Evolutionary conservation across 495 filamentous ascomycete genomes (phyloP).

Genomic region (Talaromyces stipitatus): DNA sequence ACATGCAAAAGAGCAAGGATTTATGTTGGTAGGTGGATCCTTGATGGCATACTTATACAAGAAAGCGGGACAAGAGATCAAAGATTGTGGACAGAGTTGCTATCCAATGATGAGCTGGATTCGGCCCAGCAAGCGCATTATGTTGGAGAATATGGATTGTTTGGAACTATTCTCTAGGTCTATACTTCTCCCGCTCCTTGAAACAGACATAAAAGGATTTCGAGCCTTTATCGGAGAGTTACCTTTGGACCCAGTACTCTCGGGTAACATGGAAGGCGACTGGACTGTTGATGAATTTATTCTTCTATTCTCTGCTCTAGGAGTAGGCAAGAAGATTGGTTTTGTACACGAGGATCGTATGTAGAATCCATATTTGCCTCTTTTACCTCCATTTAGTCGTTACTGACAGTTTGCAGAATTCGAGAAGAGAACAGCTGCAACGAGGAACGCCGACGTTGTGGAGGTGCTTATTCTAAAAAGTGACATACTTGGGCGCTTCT

Average conservation of each 20-base stretch:
- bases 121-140: slow-evolving; percentile 24
- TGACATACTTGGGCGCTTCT: slow-evolving; percentile 34
- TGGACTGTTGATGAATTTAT: slow-evolving; percentile 43
- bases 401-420: slow-evolving; percentile 10
- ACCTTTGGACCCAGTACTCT: slow-evolving; percentile 29
- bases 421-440: slow-evolving; percentile 18
- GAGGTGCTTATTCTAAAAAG: slow-evolving; percentile 29
- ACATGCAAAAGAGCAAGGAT: slow-evolving; percentile 40
- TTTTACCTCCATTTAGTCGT: slow-evolving; percentile 13
- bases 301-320: slow-evolving; percentile 60
- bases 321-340: slow-evolving; percentile 71
- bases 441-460: slow-evolving; percentile 4
- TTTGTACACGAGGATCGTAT: slow-evolving; percentile 67
- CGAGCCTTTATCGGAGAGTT: slow-evolving; percentile 45
- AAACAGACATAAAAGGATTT: slow-evolving; percentile 45
- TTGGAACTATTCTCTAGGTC: slow-evolving; percentile 63
- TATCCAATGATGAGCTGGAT: slow-evolving; percentile 25
- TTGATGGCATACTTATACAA: slow-evolving; percentile 51
- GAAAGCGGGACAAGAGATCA: slow-evolving; percentile 21
- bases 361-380: slow-evolving; percentile 12
- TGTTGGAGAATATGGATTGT: slow-evolving; percentile 40
- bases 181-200: slow-evolving; percentile 67
- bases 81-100: slow-evolving; percentile 6
- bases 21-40: slow-evolving; percentile 58
- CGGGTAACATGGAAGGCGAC: slow-evolving; percentile 32